Evolutionary conservation across 257 asterid species (phyloP), one percentile per base, ranked within the genome.

Genomic region (Verbena officinalis): DNA sequence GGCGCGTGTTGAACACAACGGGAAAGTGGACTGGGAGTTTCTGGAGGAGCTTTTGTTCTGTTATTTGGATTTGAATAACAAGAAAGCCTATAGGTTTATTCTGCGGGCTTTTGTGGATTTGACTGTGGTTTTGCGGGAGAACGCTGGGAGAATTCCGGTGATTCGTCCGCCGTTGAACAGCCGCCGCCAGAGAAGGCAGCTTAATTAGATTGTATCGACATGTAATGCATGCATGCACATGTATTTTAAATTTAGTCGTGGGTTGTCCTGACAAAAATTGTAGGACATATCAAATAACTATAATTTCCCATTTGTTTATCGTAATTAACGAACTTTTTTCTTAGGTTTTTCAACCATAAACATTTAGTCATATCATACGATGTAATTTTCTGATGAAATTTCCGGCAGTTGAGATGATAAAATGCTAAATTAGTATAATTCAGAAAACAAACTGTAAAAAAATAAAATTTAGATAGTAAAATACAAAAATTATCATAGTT

Each of bases 1-100:
- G 54, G 81, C 82, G 49, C 72, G 86, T 7, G 5, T 74, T 79
- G 78, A 81, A 44, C 82, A 75, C 5, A 77, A 76, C 56, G 89
- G 95, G 23, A 78, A 64, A 40, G 78, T 88, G 59, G 82, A 91
- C 7, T 88, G 96, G 96, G 81, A 75, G 46, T 91, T 88, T 73
- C 76, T 88, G 87, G 94, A 88, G 62, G 91, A 88, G 81, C 77
- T 91, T 24, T 49, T 91, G 78, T 80, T 88, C 60, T 83, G 94
- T 46, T 88, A 79, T 48, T 61, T 91, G 79, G 81, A 88, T 65
- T 46, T 88, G 81, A 88, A 91, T 53, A 81, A 84, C 30, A 83
- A 78, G 80, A 86, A 80, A 39, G 75, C 88, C 3, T 77, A 78
- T 38, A 64, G 73, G 67, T 86, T 49, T 72, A 84, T 91, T 57